phyloP scores from a whole-genome alignment of 2,329 filamentous ascomycete genomes.

The Aureobasidium vineae region DNA sequence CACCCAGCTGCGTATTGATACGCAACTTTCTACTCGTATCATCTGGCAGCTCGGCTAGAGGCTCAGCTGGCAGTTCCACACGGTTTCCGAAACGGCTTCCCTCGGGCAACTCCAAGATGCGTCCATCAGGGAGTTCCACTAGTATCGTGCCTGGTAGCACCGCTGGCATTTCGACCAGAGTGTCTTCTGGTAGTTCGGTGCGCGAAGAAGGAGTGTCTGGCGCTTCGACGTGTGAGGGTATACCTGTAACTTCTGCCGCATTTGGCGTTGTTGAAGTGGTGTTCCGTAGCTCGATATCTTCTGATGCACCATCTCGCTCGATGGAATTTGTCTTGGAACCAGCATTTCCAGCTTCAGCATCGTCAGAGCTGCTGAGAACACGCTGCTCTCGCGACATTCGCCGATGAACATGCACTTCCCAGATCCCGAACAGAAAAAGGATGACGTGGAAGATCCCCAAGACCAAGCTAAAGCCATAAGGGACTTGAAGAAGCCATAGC shows the following conservation, averaged over 20 bases:
- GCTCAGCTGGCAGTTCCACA: conserved; percentile 8
- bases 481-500: background rate
- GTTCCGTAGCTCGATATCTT: background rate
- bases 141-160: background rate
- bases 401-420: background rate
- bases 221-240: background rate
- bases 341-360: background rate
- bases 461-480: background rate
- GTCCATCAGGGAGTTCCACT: conserved; percentile 7
- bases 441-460: background rate
- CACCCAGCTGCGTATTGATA: background rate
- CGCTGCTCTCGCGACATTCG: background rate
- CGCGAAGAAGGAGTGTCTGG: background rate
- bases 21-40: background rate
- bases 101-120: conserved; percentile 7
- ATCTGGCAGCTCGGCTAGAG: background rate
- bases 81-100: background rate
- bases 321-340: background rate
- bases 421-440: background rate
- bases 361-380: background rate
- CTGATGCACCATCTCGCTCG: background rate
- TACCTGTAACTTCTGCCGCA: background rate
- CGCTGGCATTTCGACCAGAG: conserved; percentile 7
- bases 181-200: background rate
- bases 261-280: background rate